Evolutionary conservation across 345 rosid species (phyloP).

Genomic region (Ceriops decandra): DNA sequence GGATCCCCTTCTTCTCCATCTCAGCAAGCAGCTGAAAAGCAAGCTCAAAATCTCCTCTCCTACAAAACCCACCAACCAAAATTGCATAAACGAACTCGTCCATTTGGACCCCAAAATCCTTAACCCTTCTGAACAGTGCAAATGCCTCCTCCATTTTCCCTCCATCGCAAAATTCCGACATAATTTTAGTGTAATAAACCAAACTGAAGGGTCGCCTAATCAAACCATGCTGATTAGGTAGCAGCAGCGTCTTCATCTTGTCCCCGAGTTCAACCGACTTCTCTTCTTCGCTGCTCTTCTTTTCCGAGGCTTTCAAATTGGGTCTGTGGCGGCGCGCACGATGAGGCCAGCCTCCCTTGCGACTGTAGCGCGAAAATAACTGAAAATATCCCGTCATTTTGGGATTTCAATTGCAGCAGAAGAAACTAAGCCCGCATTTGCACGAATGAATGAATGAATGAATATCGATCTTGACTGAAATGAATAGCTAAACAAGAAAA

Average conservation of each 20-base stretch:
- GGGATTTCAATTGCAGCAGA: background rate
- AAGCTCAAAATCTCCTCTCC: conserved; percentile 46
- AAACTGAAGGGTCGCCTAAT: conserved; percentile 37
- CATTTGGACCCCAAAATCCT: conserved; percentile 42
- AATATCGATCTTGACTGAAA: too few relatives aligned
- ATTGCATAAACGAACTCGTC: conserved; percentile 72
- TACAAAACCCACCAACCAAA: conserved; percentile 68
- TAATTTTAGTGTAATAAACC: conserved; percentile 51
- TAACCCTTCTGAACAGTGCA: conserved; percentile 44
- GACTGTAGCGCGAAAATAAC: background rate
- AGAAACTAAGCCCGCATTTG: background rate
- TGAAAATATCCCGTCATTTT: background rate
- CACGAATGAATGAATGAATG: background rate
- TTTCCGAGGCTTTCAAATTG: background rate
- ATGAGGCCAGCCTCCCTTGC: background rate
- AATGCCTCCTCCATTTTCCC: conserved; percentile 64
- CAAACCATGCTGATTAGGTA: conserved; percentile 31
- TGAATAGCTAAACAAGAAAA: too few relatives aligned
- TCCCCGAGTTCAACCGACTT: conserved; percentile 52
- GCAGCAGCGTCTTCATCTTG: conserved; percentile 39
- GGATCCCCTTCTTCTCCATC: conserved; percentile 72
- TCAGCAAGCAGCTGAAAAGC: conserved; percentile 54
- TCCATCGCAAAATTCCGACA: conserved; percentile 57
- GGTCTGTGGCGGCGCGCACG: background rate
- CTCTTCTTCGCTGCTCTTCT: conserved; percentile 39